These are phyloP conservation scores for Mycena floridula DNA, from an alignment of 768 basidiomycete species.

Conservation along the genomic window DNA sequence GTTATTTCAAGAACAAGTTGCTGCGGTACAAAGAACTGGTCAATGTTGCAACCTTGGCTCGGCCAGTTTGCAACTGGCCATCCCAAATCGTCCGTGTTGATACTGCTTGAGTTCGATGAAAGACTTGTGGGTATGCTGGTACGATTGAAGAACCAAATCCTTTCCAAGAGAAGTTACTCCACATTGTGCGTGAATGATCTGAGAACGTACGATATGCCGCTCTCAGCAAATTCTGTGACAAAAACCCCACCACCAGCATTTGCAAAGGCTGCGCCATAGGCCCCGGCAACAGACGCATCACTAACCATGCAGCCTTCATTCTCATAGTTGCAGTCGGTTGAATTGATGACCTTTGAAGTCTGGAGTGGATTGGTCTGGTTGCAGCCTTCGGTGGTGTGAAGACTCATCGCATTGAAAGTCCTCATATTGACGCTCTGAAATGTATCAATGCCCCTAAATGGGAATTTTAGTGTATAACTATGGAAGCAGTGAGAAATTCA, in stretches of 20 bases:
- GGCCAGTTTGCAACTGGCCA: constrained; percentile 69
- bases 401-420: too few relatives aligned
- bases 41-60: constrained; percentile 44
- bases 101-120: constrained; percentile 40
- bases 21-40: constrained; percentile 53
- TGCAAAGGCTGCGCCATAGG: constrained; percentile 66
- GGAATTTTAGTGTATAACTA: not conserved
- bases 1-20: constrained; percentile 72
- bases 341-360: constrained; percentile 44
- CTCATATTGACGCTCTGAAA: constrained; percentile 57
- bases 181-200: too few relatives aligned
- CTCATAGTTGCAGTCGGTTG: constrained; percentile 52
- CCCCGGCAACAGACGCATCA: constrained; percentile 43
- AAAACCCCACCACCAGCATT: too few relatives aligned
- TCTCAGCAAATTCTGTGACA: constrained; percentile 65
- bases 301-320: constrained; percentile 64
- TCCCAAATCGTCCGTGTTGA: constrained; percentile 55
- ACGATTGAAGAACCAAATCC: constrained; percentile 64
- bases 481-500: constrained; percentile 19
- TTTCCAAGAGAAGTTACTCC: too few relatives aligned
- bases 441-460: not conserved
- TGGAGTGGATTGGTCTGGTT: constrained; percentile 42
- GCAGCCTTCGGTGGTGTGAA: constrained; percentile 58
- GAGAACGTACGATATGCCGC: constrained; percentile 54
- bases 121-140: constrained; percentile 42